Conservation (phyloP, 495 filamentous ascomycete genomes). For the Aspergillus cavernicola region DNA sequence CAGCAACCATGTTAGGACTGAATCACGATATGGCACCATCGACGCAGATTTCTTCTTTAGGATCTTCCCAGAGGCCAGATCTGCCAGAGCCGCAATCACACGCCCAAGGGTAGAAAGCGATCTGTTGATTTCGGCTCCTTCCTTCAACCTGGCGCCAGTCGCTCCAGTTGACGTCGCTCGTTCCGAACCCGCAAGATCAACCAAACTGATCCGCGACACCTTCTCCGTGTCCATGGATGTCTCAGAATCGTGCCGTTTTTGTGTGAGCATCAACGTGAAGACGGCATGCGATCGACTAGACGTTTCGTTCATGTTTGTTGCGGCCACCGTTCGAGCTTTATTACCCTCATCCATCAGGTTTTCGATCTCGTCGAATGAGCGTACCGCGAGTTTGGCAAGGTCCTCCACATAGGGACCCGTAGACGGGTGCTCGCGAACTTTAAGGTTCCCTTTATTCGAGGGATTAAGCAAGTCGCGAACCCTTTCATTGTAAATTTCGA, state of each 20-base stretch:
- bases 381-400: slow-evolving; percentile 94
- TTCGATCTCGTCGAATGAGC: slow-evolving; percentile 92
- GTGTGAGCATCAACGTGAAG: slow-evolving; percentile 92
- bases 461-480: slow-evolving; percentile 96
- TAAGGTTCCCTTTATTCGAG: slow-evolving; percentile 91
- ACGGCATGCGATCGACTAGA: slow-evolving; percentile 97
- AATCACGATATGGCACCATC: slow-evolving; percentile 96
- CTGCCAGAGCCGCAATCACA: slow-evolving; percentile 95
- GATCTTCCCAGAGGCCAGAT: slow-evolving; percentile 74
- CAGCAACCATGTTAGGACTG: slow-evolving; percentile 91
- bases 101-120: slow-evolving; percentile 95
- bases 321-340: slow-evolving; percentile 95
- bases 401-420: slow-evolving; percentile 98
- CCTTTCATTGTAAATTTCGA: slow-evolving; percentile 99
- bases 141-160: slow-evolving; percentile 91
- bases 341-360: slow-evolving; percentile 99
- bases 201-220: slow-evolving; percentile 94
- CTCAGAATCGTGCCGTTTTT: slow-evolving; percentile 88
- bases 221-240: slow-evolving; percentile 97
- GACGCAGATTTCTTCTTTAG: slow-evolving; percentile 63
- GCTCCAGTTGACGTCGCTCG: slow-evolving; percentile 94
- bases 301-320: slow-evolving; percentile 99
- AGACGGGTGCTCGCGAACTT: slow-evolving; percentile 95
- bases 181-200: slow-evolving; percentile 97
- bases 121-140: slow-evolving; percentile 98